Percentiles rank a stretch among this genome's conserved stretches.
phyloP scores from a whole-genome alignment of 352 stramenopile genomes.

The Phytophthora colocasiae region DNA sequence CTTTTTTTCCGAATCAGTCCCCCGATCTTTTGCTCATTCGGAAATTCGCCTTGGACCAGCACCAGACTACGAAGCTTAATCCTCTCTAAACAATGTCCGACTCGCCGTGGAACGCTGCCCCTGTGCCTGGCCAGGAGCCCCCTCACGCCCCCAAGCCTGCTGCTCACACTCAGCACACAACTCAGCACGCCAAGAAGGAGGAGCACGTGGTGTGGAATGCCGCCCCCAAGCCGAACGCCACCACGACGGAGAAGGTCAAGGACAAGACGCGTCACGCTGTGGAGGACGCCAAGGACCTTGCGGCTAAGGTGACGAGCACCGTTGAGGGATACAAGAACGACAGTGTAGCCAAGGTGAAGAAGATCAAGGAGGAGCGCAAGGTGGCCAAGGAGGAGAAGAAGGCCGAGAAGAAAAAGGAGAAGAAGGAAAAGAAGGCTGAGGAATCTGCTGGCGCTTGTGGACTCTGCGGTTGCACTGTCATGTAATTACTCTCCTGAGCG shows the following conservation, averaged over 20 bases:
- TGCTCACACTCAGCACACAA: constrained; percentile 28
- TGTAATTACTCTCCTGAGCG: constrained; percentile 45
- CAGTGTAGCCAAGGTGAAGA: constrained; percentile 70
- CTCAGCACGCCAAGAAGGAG: constrained; percentile 44
- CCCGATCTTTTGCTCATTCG: constrained; percentile 45
- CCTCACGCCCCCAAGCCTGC: constrained; percentile 30
- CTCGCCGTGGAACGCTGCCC: constrained; percentile 52
- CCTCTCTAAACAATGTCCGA: constrained; percentile 38
- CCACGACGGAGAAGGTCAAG: constrained; percentile 47
- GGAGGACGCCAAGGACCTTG: constrained; percentile 55
- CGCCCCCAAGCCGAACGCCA: constrained; percentile 47
- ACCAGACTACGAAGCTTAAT: background rate
- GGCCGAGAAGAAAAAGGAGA: constrained; percentile 40
- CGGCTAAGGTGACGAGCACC: constrained; percentile 48
- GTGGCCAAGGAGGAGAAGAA: constrained; percentile 60
- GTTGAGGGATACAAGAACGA: constrained; percentile 78
- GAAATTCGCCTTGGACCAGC: constrained; percentile 32
- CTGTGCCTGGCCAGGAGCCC: constrained; percentile 45
- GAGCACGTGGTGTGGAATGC: constrained; percentile 55
- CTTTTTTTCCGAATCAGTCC: constrained; percentile 21
- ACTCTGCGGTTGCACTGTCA: constrained; percentile 60
- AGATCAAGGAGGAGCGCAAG: constrained; percentile 56
- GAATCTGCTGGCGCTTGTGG: constrained; percentile 62
- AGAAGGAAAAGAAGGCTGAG: constrained; percentile 49
- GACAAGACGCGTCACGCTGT: constrained; percentile 50